Evolutionary conservation across 2,329 filamentous ascomycete genomes (phyloP), one percentile per base, ranked within the genome.

Genomic region (Fusarium globosum): DNA sequence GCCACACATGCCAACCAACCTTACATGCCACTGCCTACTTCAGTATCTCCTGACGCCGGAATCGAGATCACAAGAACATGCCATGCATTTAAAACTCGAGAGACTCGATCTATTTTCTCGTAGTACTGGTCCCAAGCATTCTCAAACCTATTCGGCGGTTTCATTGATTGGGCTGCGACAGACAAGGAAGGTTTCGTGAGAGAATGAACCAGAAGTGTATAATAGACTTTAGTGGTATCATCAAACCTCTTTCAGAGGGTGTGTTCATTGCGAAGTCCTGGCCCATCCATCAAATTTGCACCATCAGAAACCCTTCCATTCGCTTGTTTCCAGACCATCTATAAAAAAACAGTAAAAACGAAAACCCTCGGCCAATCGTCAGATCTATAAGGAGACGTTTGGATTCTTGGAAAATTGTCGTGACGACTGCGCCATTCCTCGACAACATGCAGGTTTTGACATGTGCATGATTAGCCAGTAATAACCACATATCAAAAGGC

Each of bases 161-260:
- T 28, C 51, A 41, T 39, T 28, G 51, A 16, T 35, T 23, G 49
- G 16, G 20, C 14, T 7, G 42, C 16, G 14, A 57, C 23, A 23
- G 21, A 15, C 7, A 36, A 45, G n/a, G 8, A 14, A n/a, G 7
- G 30, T 12, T 43, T 43, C 28, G 45, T 15, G 12, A 58, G 51
- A 28, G 38, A 26, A 39, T 18, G 51, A 53, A 53, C 35, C 28
- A 28, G 23, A 55, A 55, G 41, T 62, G 36, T 43, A 35, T 43
- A 49, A 55, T 51, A 33, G 33, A 38, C 49, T 46, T 41, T 41
- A 42, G 33, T 71, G 63, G 68, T 74, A 68, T 74, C 63, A 51
- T 71, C 58, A 59, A 42, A 66, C 35, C 61, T 38, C 33, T 46
- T 43, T 48, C 64, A 38, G 48, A 43, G 20, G 35, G 38, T 30